Evolutionary conservation across 805 yeast genomes (phyloP), one percentile per base, ranked within the genome.

Genomic region (Candida coleopterorum): DNA sequence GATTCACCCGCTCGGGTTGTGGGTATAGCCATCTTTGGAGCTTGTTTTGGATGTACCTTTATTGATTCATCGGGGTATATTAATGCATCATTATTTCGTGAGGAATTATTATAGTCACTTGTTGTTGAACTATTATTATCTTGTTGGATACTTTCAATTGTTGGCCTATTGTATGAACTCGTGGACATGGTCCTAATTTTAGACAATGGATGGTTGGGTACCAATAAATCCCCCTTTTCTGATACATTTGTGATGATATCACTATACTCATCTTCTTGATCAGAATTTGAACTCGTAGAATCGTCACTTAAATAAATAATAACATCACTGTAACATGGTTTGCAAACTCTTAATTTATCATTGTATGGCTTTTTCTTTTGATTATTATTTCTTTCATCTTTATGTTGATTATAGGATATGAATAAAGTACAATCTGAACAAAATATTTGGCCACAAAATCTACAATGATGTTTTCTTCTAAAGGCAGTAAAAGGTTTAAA

Each of bases 371-470:
- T 76, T 72, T 49, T 42, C 4, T 18, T 20, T 2, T 29, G 20
- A 6, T 20, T 17, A 15, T 51, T 35, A 26, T 46, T 56, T 29
- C 68, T 39, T 38, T 64, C 65, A 35, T 62, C 67, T 35, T 62
- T 64, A 41, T 67, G 70, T 41, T 65, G 68, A 25, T 33, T 93
- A 86, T 41, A 83, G 51, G 49, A 86, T 62, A 49, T 64, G 48
- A 87, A 74, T 3, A 75, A 62, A 0, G 96, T 86, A 57, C 98
- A 90, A 8, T 73, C 70, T 29, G 83, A 72, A 58, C 98, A 90
- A 53, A 89, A 90, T 33, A 90, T 89, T 56, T 89, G 96, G 2
- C 98, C 98, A 60, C 98, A 90, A 24, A 90, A 79, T 37, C 98
- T 67, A 53, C 98, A 90, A 58, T 90, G 98, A 55, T 90, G 98